Conservation (phyloP, 805 yeast species). For the Teunomyces cretensis region DNA sequence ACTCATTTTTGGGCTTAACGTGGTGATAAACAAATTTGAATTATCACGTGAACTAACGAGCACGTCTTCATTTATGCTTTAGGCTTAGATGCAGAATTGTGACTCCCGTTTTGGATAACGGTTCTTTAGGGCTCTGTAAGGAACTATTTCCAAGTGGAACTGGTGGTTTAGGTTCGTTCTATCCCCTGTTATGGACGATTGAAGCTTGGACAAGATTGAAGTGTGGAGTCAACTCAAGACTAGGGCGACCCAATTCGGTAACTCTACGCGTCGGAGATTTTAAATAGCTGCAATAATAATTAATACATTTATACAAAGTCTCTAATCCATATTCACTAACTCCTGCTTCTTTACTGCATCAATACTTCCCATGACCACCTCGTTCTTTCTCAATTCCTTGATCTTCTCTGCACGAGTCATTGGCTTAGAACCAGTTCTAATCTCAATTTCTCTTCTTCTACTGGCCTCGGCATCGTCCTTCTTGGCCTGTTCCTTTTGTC, state of each 20-base stretch:
- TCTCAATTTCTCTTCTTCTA: conserved; percentile 47
- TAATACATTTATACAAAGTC: neutral
- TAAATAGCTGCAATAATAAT: neutral
- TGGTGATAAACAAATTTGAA: neutral
- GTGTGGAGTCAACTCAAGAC: neutral
- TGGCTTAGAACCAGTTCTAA: conserved; percentile 43
- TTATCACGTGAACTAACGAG: neutral
- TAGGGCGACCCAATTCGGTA: neutral
- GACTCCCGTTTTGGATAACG: neutral
- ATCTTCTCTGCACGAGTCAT: conserved; percentile 48
- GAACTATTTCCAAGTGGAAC: neutral
- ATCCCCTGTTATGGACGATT: neutral
- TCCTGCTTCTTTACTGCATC: conserved; percentile 27
- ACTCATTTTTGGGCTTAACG: neutral
- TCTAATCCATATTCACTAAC: neutral
- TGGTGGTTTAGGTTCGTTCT: neutral
- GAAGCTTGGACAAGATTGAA: neutral
- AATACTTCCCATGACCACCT: conserved; percentile 62
- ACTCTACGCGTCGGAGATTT: neutral
- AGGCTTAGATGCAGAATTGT: neutral
- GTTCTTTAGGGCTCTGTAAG: neutral
- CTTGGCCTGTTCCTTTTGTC: conserved; percentile 67
- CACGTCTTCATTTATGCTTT: neutral
- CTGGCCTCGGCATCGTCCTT: conserved; percentile 63
- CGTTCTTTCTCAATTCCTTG: conserved; percentile 62